A percentile compares a stretch with the other conserved stretches of the same genome.
These are phyloP conservation scores for Vigna unguiculata DNA, from an alignment of 306 rosid genomes.

Conservation along the genomic window DNA sequence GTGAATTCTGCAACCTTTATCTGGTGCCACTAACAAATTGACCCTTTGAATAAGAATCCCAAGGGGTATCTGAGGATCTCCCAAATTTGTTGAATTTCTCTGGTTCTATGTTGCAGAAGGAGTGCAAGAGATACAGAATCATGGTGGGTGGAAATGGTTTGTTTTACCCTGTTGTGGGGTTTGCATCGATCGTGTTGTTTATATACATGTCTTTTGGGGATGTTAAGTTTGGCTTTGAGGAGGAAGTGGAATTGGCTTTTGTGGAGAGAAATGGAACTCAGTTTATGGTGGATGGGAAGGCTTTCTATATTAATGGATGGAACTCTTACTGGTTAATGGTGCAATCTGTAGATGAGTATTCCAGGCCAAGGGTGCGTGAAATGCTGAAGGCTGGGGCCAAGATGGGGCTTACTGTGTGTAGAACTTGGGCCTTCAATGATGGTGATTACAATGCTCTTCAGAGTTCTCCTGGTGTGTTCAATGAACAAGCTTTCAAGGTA, in stretches of 20 bases:
- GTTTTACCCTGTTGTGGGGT: slow-evolving; percentile 76
- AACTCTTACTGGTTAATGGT: slow-evolving; percentile 98
- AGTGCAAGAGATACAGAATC: slow-evolving; percentile 35
- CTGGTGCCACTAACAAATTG: slow-evolving; percentile 28
- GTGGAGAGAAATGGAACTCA: slow-evolving; percentile 83
- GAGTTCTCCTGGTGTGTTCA: slow-evolving; percentile 82
- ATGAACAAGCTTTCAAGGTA: slow-evolving; percentile 92
- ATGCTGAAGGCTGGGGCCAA: slow-evolving; percentile 76
- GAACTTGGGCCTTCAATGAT: slow-evolving; percentile 98
- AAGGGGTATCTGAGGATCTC: slow-evolving; percentile 51
- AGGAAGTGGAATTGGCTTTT: slow-evolving; percentile 60
- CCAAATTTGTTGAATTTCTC: slow-evolving; percentile 47
- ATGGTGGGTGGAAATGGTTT: slow-evolving; percentile 80
- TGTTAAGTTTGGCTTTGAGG: slow-evolving; percentile 51
- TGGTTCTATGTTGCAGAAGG: slow-evolving; percentile 39
- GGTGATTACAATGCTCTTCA: slow-evolving; percentile 96
- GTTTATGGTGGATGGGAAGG: slow-evolving; percentile 74
- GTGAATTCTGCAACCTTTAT: slow-evolving; percentile 40
- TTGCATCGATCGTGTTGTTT: slow-evolving; percentile 71
- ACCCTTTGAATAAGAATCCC: slow-evolving; percentile 44
- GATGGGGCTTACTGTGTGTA: slow-evolving; percentile 96
- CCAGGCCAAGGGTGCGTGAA: slow-evolving; percentile 65
- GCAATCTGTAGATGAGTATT: slow-evolving; percentile 74
- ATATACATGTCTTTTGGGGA: slow-evolving; percentile 84
- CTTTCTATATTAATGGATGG: slow-evolving; percentile 95